Base-by-base conservation (phyloP, 2,329 filamentous ascomycete species). In the Hymenoscyphus scutula region DNA sequence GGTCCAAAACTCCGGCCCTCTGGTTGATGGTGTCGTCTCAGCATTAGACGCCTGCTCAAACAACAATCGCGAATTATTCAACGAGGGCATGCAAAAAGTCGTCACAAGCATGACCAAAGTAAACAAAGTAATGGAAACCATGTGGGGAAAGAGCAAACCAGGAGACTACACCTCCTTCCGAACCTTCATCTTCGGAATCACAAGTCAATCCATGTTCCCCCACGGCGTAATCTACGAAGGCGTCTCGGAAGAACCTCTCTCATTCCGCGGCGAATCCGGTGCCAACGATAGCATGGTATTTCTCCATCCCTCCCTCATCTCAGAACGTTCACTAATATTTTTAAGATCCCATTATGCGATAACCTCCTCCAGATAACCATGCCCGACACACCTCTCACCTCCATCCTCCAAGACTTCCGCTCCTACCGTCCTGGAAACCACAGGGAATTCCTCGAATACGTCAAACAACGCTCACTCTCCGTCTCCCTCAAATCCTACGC, bases 101-200 rank as follows among this genome's bases (percentile, higher is more conserved):
- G 81, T 93, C 4, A 73, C 76, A 1, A 83, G 88, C 0, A 83
- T 92, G 78, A 80, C 79, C 62, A 86, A 85, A 69, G 90, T 96
- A 70, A 93, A 95, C 75, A 79, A 77, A 34, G 87, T 88, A 65
- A 96, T 96, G 91, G 41, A 60, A 19, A 60, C 32, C 53, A 98
- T 98, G 94, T 97, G 93, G 94, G 83, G 83, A 64, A 91, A 92
- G 76, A 95, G 90, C 61, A 90, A 90, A 70, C 93, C 93, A 2
- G 82, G 84, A 19, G 86, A 92, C 68, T 97, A 97, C 78, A 91
- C 90, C 63, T 89, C 85, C 69, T 97, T 97, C 84, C 89, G 93
- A 48, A 96, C 94, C 11, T 97, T 97, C 80, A 97, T 97, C 79
- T 97, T 97, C 73, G 94, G 94, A 70, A 97, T 97, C 77, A 96